Evolutionary conservation across 371 early-diverging fungal species (phyloP), one percentile per base, ranked within the genome.

Genomic region (Apophysomyces variabilis): DNA sequence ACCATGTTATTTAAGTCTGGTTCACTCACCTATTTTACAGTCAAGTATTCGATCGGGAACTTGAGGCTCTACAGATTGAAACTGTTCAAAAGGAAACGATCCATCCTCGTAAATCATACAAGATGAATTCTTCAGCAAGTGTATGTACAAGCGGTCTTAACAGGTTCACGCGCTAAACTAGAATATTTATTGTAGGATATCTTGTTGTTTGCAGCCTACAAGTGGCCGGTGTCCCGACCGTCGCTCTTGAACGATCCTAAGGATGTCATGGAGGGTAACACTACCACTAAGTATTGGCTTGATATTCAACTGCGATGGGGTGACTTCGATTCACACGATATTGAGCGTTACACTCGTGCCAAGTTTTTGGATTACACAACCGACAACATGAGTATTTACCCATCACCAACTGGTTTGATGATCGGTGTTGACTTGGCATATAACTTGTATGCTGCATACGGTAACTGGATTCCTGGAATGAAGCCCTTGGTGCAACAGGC

Each of bases 301-400:
- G 99, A 99, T 82, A 93, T 99, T 64, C 99, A 99, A 83, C 87
- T 99, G 41, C 87, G 99, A 68, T 99, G 99, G 99, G 99, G 99
- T 72, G 98, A 99, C 76, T 99, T 93, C 72, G 99, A 99, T 82
- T 95, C 95, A 41, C 98, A 98, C 78, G 98, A 99, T 78, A 90
- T 98, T 69, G 97, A 97, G 83, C 91, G 99, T 68, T 99, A 99
- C 85, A 95, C 99, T 36, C 91, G 99, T 70, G 93, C 95, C 72
- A 98, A 98, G 82, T 99, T 95, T 88, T 82, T 97, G 83, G 99
- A 98, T 78, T 97, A 97, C 86, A 95, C 96, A 11, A 96, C 95
- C 5, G 98, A 97, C 75, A 94, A 93, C 81, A 95, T 98, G 96
- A 95, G 95, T 76, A 95, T 97, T 68, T 98, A 99, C 77, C 98